phyloP scores from a whole-genome alignment of 2,329 filamentous ascomycete species.

The Ophiostoma piceae region DNA sequence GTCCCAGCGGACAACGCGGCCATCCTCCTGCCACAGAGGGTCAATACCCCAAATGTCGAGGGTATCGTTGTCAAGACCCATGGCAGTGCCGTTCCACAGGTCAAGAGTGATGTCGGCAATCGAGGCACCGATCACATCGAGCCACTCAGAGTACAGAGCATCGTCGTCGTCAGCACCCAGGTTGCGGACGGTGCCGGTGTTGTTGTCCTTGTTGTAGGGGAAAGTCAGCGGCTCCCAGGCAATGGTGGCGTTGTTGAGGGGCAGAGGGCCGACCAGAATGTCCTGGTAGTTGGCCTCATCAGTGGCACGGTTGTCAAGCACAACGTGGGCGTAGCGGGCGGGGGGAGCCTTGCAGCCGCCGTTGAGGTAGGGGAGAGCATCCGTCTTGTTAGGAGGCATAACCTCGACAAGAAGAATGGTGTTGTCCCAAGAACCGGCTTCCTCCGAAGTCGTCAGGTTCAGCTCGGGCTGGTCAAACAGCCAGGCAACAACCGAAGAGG shows the following conservation, averaged over 20 bases:
- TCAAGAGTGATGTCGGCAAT: constrained; percentile 42
- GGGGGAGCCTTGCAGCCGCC: constrained; percentile 33
- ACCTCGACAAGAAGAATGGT: constrained; percentile 36
- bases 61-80: constrained; percentile 40
- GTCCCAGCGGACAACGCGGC: constrained; percentile 45
- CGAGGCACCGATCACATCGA: constrained; percentile 34
- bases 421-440: constrained; percentile 38
- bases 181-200: constrained; percentile 39
- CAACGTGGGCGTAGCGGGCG: constrained; percentile 41
- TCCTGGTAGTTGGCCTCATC: constrained; percentile 39
- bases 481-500: constrained; percentile 38
- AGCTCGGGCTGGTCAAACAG: constrained; percentile 38
- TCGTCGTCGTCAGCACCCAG: constrained; percentile 36
- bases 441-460: constrained; percentile 37
- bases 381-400: constrained; percentile 46
- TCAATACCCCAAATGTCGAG: constrained; percentile 40
- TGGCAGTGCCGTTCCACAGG: constrained; percentile 39
- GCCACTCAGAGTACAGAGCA: constrained; percentile 33
- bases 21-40: constrained; percentile 39
- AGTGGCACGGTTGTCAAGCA: constrained; percentile 39
- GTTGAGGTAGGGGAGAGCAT: constrained; percentile 43
- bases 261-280: constrained; percentile 47
- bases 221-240: constrained; percentile 40
- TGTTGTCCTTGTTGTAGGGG: constrained; percentile 39
- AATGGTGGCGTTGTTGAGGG: constrained; percentile 38